Evolutionary conservation across 345 rosid species (phyloP).

Genomic region (Capsella bursapastoris): DNA sequence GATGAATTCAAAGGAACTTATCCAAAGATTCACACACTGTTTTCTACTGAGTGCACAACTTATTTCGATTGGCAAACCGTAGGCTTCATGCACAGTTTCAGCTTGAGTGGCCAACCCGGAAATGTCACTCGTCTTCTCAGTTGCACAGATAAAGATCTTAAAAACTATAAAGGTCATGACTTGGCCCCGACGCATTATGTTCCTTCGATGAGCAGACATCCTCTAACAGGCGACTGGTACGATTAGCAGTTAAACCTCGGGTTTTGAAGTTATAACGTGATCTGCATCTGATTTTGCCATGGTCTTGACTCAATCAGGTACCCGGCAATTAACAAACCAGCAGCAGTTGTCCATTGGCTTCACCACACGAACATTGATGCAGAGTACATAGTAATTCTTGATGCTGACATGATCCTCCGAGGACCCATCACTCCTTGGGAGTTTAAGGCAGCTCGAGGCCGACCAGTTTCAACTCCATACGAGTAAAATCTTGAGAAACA

Average conservation of each 20-base stretch:
- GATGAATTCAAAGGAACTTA: slow-evolving; percentile 54
- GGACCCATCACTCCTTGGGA: slow-evolving; percentile 99
- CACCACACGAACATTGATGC: slow-evolving; percentile 89
- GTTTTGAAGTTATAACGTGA: slow-evolving; percentile 1
- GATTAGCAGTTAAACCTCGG: background rate
- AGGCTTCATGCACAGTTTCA: slow-evolving; percentile 93
- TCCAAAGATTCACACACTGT: slow-evolving; percentile 90
- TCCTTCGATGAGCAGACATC: slow-evolving; percentile 98
- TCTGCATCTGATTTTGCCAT: slow-evolving; percentile 24
- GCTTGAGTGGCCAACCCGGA: slow-evolving; percentile 91
- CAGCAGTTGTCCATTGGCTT: slow-evolving; percentile 98
- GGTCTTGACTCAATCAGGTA: slow-evolving; percentile 64
- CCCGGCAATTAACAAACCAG: slow-evolving; percentile 99
- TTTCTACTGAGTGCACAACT: slow-evolving; percentile 90
- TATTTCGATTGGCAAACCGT: slow-evolving; percentile 99
- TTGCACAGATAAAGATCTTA: slow-evolving; percentile 83
- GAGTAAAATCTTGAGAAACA: slow-evolving; percentile 59
- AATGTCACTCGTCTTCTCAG: slow-evolving; percentile 94
- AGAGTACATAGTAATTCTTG: slow-evolving; percentile 90
- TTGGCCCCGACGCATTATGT: slow-evolving; percentile 97
- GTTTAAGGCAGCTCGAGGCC: slow-evolving; percentile 87
- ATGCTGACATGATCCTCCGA: slow-evolving; percentile 97
- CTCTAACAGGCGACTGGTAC: slow-evolving; percentile 96
- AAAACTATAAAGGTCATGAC: slow-evolving; percentile 81
- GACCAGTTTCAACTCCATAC: slow-evolving; percentile 97